Base-by-base conservation (phyloP, 352 stramenopile genomes). In the Pythium graminicola region DNA sequence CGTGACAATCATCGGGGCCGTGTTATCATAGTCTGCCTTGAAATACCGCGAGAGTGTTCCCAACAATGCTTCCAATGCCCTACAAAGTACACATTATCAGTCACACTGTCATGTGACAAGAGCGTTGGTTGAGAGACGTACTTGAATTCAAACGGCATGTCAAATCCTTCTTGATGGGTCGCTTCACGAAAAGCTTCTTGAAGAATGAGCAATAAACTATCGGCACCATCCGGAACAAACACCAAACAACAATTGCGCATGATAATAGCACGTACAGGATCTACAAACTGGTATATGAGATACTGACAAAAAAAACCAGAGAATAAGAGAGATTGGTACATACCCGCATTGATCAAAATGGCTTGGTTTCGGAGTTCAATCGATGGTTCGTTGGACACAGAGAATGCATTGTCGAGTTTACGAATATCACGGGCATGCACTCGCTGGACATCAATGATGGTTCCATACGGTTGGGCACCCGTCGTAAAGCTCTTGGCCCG, bases 381-480 rank as follows among this genome's bases (percentile, higher is more conserved):
- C 1, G 76, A 86, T 40, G 79, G 74, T 45, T 90, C 76, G 33
- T 86, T 85, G 2, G 70, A 84, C 19, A 86, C 74, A 2, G 78
- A 74, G 40, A 90, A 90, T 13, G 74, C 75, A 13, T 81, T 84
- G 36, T 86, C 79, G 54, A 90, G 69, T 40, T 83, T 72, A 42
- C 79, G 74, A 54, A 90, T 81, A 62, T 90, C 79, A 31, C 79
- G 79, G 5, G 76, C 78, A 54, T 90, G 79, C 16, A 90, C 79
- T 19, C 67, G 62, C 73, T 90, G 54, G 28, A 58, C 47, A 19
- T 67, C 52, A 36, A 66, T 56, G 26, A 66, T 31, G 16, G 59
- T 60, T 11, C 46, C 49, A 24, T 44, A 61, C 2, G 46, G 36
- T 3, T 52, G 44, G 24, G 44, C 40, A 26, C 19, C 50, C 11